Evolutionary conservation across 2,329 filamentous ascomycete genomes (phyloP), one percentile per base, ranked within the genome.

Genomic region (Apiospora saccharicola): DNA sequence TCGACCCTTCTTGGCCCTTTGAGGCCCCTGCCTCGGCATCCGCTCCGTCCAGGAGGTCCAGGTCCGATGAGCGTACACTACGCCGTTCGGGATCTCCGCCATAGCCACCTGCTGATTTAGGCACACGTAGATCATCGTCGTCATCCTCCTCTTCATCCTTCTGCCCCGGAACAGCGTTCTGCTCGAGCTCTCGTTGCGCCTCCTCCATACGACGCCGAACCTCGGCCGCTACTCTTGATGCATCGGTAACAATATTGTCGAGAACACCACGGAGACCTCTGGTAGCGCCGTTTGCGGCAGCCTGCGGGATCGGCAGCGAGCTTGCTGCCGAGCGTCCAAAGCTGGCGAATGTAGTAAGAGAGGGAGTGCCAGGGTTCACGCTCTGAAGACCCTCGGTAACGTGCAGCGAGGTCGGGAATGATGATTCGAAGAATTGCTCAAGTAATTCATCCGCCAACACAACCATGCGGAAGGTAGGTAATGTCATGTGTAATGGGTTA

Each of bases 391-490:
- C 88, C 16, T 97, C 93, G 34, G 94, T 91, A 67, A 98, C 91
- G 78, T 94, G 94, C 89, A 99, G 97, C 1, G 95, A 98, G 70
- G 93, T 91, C 0, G 96, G 94, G 84, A 98, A 98, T 53, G 95
- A 97, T 0, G 94, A 94, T 83, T 99, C 96, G 81, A 99, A 99
- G 84, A 99, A 99, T 77, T 97, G 94, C 79, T 99, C 96, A 7
- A 99, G 90, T 0, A 97, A 89, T 81, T 99, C 96, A 79, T 99
- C 96, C 61, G 96, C 96, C 10, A 99, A 90, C 13, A 99, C 94
- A 4, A 99, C 95, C 96, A 99, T 99, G 75, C 96, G 93, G 88
- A 99, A 99, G 0, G 96, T 99, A 0, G 96, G 96, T 1, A 99
- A 88, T 0, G 96, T 98, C 79, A 99, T 98, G 81, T 98, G 93